Evolutionary conservation across 1,139 yeast genomes (phyloP), one percentile per base, ranked within the genome.

Genomic region (Candida neerlandica): DNA sequence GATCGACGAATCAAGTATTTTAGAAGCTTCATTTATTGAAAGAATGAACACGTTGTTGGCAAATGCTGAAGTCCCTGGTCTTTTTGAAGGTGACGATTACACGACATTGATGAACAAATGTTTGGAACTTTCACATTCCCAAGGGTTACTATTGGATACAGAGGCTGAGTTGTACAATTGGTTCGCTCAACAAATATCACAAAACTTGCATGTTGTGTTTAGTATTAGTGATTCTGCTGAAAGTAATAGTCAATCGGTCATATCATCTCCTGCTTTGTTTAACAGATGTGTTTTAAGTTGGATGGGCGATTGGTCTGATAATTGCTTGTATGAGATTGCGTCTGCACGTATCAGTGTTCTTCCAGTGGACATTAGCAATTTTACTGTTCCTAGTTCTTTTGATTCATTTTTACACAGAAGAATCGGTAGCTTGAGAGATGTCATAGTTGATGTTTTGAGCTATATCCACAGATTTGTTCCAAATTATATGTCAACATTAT

Each of bases 11-110:
- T 82, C 96, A 0, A 82, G 86, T 43, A 81, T 91, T 48, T 63
- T 85, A 45, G 95, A 89, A 44, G 76, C 96, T 0, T 76, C 96
- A 0, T 92, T 92, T 60, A 69, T 94, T 32, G 99, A 94, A 65
- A 74, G 96, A 52, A 90, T 94, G 96, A 94, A 94, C 59, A 89
- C 96, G 0, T 70, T 94, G 27, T 73, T 94, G 34, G 97, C 98
- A 0, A 94, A 92, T 64, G 89, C 97, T 0, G 97, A 92, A 58
- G 80, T 91, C 21, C 97, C 97, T 0, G 97, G 97, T 2, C 70
- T 94, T 18, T 94, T 89, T 64, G 90, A 84, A 55, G 94, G 85
- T 0, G 96, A 89, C 11, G 92, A 89, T 12, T 78, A 71, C 47
- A 69, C 72, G 0, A 56, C 75, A 2, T 67, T 91, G 46, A 73